Evolutionary conservation across 345 rosid species (phyloP), one percentile per base, ranked within the genome.

Genomic region (Luvunga scandens): DNA sequence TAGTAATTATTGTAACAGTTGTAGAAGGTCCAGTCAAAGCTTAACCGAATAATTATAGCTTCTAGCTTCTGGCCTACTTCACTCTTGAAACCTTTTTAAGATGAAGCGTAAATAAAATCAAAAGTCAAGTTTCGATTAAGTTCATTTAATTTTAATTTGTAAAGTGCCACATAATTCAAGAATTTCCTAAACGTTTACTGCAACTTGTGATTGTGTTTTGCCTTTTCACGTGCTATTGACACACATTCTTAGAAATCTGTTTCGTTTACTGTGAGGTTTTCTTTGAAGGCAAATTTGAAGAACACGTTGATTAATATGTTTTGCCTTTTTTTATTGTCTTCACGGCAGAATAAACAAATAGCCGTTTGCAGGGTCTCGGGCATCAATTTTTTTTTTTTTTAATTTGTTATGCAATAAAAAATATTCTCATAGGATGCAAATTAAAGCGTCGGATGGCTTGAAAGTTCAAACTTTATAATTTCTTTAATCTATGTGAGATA

Each of bases 211-310:
- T 66, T 36, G 25, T 66, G 70, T 42, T 69, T 69, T 25, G 3
- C 34, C 33, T 69, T 69, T 69, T 69, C 72, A 69, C 72, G 72
- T 14, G 57, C 8, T 22, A 68, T 5, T n/a, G 27, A 25, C 72
- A 69, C 72, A 7, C 5, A 7, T 62, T 62, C 22, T 28, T 1
- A 61, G 5, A 53, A 53, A 53, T 5, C 7, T 53, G 22, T 53
- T 53, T 45, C 50, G 50, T 45, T 12, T 12, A 3, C 18, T 3
- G 3, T 45, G 18, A 45, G 50, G 50, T 45, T 45, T 45, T 45
- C 50, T 45, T 13, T 45, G 50, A 12, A 45, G 50, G 4, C 1
- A 45, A 45, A 45, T 45, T 45, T 45, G 5, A 45, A 45, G 50
- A 45, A 13, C 48, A 42, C 48, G 24, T 60, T 22, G 31, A 60